Percentiles rank a stretch among this genome's conserved stretches.
phyloP scores from a whole-genome alignment of 225 moss, liverwort and hornwort species.

The Physcomitrellopsis africana region DNA sequence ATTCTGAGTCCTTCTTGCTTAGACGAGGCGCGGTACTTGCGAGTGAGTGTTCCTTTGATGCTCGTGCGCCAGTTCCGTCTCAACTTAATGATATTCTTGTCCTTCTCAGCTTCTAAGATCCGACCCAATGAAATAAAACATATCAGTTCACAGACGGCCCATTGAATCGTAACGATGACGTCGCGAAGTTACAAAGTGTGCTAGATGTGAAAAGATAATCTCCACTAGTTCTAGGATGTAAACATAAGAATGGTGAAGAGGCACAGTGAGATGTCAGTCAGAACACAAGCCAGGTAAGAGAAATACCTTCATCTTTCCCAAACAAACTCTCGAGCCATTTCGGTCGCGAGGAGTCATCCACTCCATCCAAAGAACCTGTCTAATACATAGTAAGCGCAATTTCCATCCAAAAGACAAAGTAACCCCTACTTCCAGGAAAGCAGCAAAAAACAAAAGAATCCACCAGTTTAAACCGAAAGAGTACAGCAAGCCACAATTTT shows the following conservation, averaged over 20 bases:
- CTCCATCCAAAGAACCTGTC: conserved; percentile 40
- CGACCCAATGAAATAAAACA: conserved; percentile 13
- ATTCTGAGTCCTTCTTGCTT: conserved; percentile 87
- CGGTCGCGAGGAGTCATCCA: conserved; percentile 44
- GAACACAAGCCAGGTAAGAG: conserved; percentile 18
- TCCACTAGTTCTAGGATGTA: neutral
- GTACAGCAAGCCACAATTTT: neutral
- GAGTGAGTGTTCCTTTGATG: conserved; percentile 88
- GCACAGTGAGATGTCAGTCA: neutral
- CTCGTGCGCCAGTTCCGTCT: conserved; percentile 87
- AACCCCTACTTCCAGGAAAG: no score
- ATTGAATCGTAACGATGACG: no score
- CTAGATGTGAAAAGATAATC: no score
- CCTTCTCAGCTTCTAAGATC: conserved; percentile 75
- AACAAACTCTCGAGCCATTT: conserved; percentile 57
- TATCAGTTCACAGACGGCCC: neutral
- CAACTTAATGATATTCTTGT: conserved; percentile 73
- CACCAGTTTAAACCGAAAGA: neutral
- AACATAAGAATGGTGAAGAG: neutral
- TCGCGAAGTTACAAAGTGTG: no score
- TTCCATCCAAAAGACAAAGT: conserved; percentile 6
- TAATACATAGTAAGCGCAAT: conserved; percentile 29
- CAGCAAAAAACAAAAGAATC: conserved; percentile 3
- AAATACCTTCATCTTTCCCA: conserved; percentile 52
- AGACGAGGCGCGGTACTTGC: conserved; percentile 82